Evolutionary conservation across 2,329 filamentous ascomycete genomes (phyloP).

Genomic region (Ilyonectria mors-panacis): DNA sequence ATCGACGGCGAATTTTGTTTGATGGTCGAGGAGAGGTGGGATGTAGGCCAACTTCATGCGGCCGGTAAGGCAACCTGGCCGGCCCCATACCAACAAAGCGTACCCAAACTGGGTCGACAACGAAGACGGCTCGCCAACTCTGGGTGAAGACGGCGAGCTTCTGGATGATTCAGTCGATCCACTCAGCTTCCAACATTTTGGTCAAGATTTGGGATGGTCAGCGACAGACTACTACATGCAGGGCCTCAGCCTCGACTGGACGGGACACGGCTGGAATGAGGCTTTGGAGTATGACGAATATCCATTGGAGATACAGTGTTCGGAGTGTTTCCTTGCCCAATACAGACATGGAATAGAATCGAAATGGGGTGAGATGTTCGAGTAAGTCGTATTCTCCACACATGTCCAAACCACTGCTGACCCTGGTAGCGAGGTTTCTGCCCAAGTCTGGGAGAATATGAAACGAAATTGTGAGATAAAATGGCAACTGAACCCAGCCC

Average conservation of each 20-base stretch:
- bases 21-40: slow-evolving; percentile 10
- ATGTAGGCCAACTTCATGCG: not conserved
- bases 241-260: slow-evolving; percentile 5
- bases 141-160: not conserved
- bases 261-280: not conserved
- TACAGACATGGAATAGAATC: not conserved
- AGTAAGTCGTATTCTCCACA: not conserved
- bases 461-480: not conserved
- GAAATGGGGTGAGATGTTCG: not conserved
- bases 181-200: not conserved
- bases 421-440: not conserved
- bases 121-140: not conserved
- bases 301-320: not conserved
- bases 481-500: not conserved
- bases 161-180: not conserved
- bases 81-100: not conserved
- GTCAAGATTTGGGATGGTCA: not conserved
- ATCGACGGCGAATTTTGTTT: not conserved
- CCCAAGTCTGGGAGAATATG: slow-evolving; percentile 7
- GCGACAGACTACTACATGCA: not conserved
- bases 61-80: slow-evolving; percentile 3
- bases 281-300: not conserved
- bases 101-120: not conserved
- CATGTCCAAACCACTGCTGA: not conserved
- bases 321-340: slow-evolving; percentile 1